phyloP scores from a whole-genome alignment of 345 rosid genomes.

The Bruguiera gymnorhiza region DNA sequence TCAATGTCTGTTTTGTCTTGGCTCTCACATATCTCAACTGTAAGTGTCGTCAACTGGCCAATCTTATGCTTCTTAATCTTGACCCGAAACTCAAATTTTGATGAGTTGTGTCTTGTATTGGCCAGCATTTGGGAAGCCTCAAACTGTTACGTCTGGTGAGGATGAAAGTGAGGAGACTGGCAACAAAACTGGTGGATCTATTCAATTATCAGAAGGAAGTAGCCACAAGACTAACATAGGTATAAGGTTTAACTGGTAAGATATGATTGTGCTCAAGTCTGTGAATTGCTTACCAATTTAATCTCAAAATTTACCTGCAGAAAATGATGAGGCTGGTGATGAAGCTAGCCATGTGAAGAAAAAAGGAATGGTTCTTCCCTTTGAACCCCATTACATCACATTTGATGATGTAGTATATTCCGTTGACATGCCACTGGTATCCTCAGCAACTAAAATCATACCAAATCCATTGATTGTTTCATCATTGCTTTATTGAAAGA shows the following conservation, averaged over 20 bases:
- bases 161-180: constrained; percentile 24
- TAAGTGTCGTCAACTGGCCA: constrained; percentile 21
- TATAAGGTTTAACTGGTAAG: neutral
- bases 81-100: neutral
- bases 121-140: constrained; percentile 59
- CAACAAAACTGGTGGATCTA: constrained; percentile 26
- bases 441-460: neutral
- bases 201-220: constrained; percentile 27
- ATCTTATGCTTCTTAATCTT: neutral
- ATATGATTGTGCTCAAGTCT: neutral
- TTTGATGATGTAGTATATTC: constrained; percentile 56
- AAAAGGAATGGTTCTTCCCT: constrained; percentile 67
- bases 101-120: neutral
- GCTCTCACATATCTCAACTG: constrained; percentile 53
- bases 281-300: neutral
- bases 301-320: constrained; percentile 3
- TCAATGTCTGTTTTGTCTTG: constrained; percentile 37
- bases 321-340: constrained; percentile 1
- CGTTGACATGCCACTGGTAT: constrained; percentile 73
- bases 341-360: constrained; percentile 25
- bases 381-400: constrained; percentile 56
- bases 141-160: constrained; percentile 40
- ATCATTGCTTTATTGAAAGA: neutral
- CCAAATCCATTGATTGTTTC: neutral
- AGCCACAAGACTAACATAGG: constrained; percentile 21